These are phyloP conservation scores for Tillandsia leiboldiana DNA, from an alignment of 176 grass and related monocot species.

Conservation along the genomic window DNA sequence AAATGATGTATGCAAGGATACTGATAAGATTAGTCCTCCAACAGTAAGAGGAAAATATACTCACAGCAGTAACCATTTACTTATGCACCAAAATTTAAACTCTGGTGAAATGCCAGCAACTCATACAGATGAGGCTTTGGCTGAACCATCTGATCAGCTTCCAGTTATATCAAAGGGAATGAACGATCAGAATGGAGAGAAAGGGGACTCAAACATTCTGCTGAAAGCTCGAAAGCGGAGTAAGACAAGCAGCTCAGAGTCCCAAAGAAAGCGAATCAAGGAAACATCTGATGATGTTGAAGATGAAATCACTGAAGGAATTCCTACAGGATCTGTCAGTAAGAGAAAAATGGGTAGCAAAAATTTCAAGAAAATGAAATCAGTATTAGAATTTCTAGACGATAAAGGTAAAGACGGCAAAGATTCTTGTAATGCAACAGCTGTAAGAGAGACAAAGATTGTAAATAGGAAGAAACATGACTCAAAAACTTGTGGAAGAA, in stretches of 20 bases:
- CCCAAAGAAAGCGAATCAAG: slow-evolving; percentile 22
- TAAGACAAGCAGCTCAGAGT: slow-evolving; percentile 12
- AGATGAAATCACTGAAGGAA: neutral
- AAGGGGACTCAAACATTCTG: slow-evolving; percentile 5
- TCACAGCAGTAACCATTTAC: slow-evolving; percentile 1
- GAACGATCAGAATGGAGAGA: slow-evolving; percentile 2
- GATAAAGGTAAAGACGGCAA: neutral
- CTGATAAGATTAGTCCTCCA: neutral
- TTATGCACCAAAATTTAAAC: slow-evolving; percentile 10
- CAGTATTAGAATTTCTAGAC: neutral
- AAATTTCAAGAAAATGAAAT: neutral
- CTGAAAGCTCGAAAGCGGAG: neutral
- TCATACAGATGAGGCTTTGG: neutral
- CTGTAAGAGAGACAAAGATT: neutral
- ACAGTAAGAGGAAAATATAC: slow-evolving; percentile 18
- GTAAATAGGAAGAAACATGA: neutral
- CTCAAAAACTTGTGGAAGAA: neutral
- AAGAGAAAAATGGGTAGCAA: neutral
- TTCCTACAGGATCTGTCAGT: neutral
- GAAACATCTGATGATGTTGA: slow-evolving; percentile 4
- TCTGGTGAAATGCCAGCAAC: neutral
- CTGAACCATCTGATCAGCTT: slow-evolving; percentile 21
- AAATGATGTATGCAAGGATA: slow-evolving; percentile 2
- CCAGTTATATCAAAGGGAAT: neutral
- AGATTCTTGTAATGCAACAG: neutral